Conservation (phyloP, 179 eudicot species). For the Patellifolia procumbens region DNA sequence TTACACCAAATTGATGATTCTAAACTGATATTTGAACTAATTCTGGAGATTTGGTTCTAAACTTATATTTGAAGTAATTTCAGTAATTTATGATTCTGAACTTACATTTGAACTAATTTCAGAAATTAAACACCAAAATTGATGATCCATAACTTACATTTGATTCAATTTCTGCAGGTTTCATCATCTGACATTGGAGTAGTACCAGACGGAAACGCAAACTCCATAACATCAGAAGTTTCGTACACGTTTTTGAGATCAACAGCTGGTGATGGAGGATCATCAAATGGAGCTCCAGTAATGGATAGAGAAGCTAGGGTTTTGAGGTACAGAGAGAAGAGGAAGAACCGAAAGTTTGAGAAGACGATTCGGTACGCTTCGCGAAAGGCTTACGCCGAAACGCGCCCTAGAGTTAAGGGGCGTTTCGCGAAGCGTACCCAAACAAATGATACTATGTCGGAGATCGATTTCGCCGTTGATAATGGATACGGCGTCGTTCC, state of each 20-base stretch:
- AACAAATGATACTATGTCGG: conserved; percentile 22
- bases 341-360: conserved; percentile 51
- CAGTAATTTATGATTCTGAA: no score
- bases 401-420: conserved; percentile 45
- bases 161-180: conserved; percentile 22
- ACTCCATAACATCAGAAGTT: conserved; percentile 30
- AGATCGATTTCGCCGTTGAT: conserved; percentile 19
- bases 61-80: no score
- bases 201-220: conserved; percentile 41
- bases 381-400: conserved; percentile 48
- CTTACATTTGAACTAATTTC: no score
- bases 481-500: conserved; percentile 49
- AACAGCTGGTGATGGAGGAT: not conserved
- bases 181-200: conserved; percentile 50
- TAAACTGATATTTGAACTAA: no score
- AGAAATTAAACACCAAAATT: not conserved
- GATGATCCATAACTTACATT: not conserved
- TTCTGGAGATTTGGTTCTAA: no score
- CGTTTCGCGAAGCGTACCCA: conserved; percentile 46
- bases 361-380: conserved; percentile 52
- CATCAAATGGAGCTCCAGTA: conserved; percentile 20
- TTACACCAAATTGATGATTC: no score
- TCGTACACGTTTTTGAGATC: conserved; percentile 18
- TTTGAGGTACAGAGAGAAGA: conserved; percentile 48
- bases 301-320: conserved; percentile 44